These are phyloP conservation scores for Magnusiomyces magnusii DNA, from an alignment of 1,139 yeast species.

Conservation along the genomic window DNA sequence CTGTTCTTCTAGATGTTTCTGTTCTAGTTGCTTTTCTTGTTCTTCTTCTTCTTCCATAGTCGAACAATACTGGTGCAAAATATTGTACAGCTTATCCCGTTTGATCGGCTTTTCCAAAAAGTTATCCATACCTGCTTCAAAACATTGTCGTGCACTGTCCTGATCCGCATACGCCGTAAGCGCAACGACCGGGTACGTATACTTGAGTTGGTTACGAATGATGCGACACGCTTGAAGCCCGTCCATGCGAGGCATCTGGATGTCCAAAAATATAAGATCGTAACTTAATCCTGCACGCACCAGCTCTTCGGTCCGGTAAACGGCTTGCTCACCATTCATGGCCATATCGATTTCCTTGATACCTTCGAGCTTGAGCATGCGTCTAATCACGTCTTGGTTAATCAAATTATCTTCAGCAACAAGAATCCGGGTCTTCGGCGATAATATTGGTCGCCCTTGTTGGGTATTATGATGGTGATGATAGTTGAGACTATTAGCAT, in stretches of 20 bases:
- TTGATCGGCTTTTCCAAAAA: constrained; percentile 83
- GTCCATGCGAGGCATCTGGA: constrained; percentile 91
- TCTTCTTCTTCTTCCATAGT: neutral
- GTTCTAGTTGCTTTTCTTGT: neutral
- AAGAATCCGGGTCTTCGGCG: constrained; percentile 39
- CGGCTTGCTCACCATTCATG: constrained; percentile 85
- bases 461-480: too few relatives aligned
- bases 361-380: constrained; percentile 81
- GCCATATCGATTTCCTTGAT: constrained; percentile 65
- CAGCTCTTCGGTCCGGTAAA: constrained; percentile 51
- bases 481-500: too few relatives aligned
- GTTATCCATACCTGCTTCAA: constrained; percentile 80
- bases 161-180: constrained; percentile 81
- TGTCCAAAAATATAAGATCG: constrained; percentile 88
- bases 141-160: constrained; percentile 68
- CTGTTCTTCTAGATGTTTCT: neutral
- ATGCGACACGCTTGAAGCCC: constrained; percentile 75
- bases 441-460: neutral
- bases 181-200: constrained; percentile 75
- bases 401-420: constrained; percentile 95
- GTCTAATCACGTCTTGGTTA: constrained; percentile 80
- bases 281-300: constrained; percentile 38
- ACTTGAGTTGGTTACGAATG: constrained; percentile 60
- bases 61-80: constrained; percentile 35
- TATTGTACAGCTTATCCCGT: constrained; percentile 53